phyloP scores from a whole-genome alignment of 306 rosid species.

The Casuarina cunninghamiana region DNA sequence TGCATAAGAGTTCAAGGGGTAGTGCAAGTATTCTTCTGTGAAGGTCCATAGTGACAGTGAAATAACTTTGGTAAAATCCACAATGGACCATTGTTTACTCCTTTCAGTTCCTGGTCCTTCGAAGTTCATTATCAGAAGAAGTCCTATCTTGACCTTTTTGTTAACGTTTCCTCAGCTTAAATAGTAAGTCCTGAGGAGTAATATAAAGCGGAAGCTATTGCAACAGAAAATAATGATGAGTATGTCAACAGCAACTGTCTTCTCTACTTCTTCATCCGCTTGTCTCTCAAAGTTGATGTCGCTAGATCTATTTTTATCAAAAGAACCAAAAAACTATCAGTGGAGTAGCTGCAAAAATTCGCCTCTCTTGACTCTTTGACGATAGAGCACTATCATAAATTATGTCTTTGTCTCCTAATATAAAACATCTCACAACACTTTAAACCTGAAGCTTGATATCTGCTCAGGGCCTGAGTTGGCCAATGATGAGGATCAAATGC shows the following conservation, averaged over 20 bases:
- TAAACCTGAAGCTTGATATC: no score
- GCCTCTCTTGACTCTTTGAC: background rate
- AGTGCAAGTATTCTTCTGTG: constrained; percentile 2
- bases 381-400: rapidly evolving
- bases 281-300: background rate
- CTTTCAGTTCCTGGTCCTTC: background rate
- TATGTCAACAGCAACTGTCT: background rate
- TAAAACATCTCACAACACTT: no score
- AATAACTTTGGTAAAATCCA: no score
- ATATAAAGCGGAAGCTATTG: background rate
- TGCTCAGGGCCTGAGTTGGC: background rate
- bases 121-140: rapidly evolving
- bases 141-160: background rate
- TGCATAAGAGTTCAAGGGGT: constrained; percentile 20
- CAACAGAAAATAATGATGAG: background rate
- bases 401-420: no score
- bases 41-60: background rate
- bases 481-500: constrained; percentile 4
- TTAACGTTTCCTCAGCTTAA: background rate
- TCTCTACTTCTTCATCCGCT: background rate
- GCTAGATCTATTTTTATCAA: no score
- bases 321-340: no score
- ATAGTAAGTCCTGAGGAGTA: rapidly evolving
- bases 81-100: background rate
- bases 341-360: background rate